Evolutionary conservation across 2,329 filamentous ascomycete species (phyloP), one percentile per base, ranked within the genome.

Genomic region (Colletotrichum tofieldiae): DNA sequence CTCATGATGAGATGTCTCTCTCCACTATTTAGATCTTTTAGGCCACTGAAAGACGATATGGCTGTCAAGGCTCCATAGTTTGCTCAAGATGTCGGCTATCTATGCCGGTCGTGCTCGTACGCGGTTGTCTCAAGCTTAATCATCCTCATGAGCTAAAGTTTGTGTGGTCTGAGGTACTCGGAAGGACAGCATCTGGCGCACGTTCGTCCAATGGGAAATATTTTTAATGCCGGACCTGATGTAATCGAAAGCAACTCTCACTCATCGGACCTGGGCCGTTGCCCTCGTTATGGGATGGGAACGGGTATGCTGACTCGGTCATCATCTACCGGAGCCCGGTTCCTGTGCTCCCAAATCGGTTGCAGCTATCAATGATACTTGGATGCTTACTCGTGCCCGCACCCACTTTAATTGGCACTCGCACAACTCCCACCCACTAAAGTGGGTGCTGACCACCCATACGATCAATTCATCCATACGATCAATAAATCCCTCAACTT

Each of bases 81-180:
- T 29, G 43, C 55, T 51, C 23, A 51, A 49, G 49, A 26, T 51
- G 16, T 20, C 52, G 67, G 67, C 54, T 70, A 66, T 39, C 8
- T 66, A 3, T 70, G 47, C 67, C 62, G 37, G 20, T 47, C 56
- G 45, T 52, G 45, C 35, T 45, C 41, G 32, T 58, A 43, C 35
- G 35, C 29, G 20, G 52, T 14, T 16, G 18, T 29, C 41, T 29
- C 35, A 39, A 65, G 60, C 29, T 69, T 51, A 60, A 20, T 39
- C 62, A 54, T 54, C 26, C 29, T 23, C 35, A 32, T 12, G 5
- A 49, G 29, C 9, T 14, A 2, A 37, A 18, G 58, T 23, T 45
- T 5, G 18, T n/a, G 29, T 65, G 61, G 35, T 37, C 35, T 52
- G 60, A 65, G 60, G 23, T 23, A 23, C 9, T 1, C n/a, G 20